These are phyloP conservation scores for Fraxinus greggii DNA, from an alignment of 305 asterid genomes.

Conservation along the genomic window DNA sequence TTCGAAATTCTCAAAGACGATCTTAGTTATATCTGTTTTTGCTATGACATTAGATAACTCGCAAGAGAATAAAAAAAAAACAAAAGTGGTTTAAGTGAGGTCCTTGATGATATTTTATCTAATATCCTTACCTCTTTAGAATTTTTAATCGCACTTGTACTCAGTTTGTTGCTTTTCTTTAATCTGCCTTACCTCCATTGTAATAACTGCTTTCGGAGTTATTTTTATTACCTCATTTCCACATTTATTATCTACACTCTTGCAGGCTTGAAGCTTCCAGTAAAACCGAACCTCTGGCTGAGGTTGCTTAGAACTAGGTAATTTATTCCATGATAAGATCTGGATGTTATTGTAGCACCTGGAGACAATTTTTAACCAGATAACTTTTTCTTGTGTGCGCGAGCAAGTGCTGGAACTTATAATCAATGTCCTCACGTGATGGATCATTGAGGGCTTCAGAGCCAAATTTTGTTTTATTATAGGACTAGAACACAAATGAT, in stretches of 20 bases:
- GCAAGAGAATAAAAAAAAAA: background rate
- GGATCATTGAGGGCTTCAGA: background rate
- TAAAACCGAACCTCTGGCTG: slow-evolving; percentile 45
- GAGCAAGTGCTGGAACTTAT: background rate
- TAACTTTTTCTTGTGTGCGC: background rate
- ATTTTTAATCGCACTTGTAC: background rate
- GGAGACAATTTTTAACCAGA: background rate
- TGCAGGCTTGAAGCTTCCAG: slow-evolving; percentile 52
- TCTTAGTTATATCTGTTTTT: background rate
- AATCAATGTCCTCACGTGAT: background rate
- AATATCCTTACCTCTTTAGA: background rate
- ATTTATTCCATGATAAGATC: background rate
- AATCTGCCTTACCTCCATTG: background rate
- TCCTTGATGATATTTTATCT: background rate
- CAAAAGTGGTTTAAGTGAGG: background rate
- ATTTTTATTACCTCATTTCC: background rate
- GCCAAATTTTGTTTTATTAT: background rate
- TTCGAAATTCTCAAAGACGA: background rate
- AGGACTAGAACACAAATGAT: background rate
- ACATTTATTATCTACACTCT: slow-evolving; percentile 21
- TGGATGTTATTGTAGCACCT: background rate
- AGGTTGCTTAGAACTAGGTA: slow-evolving; percentile 41
- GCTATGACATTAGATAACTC: background rate
- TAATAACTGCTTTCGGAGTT: background rate
- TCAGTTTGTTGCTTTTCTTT: background rate